Conservation (phyloP, 78 protist genomes). For the Blattamonas nauphoetae region DNA sequence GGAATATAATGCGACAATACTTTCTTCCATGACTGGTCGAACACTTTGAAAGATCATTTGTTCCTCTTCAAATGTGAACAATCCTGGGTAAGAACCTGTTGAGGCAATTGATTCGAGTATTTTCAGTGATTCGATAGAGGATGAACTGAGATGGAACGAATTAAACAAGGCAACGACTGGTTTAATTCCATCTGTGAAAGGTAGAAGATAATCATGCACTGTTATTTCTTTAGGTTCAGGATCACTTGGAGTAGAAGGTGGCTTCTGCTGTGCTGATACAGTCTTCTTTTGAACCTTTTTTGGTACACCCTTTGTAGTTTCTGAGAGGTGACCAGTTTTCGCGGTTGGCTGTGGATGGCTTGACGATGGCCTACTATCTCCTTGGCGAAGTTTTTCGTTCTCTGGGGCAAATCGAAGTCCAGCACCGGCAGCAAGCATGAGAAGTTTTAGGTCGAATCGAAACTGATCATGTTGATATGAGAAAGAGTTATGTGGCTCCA, state of each 20-base stretch:
- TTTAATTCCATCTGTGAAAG: not conserved
- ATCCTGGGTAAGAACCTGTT: not conserved
- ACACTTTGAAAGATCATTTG: not conserved
- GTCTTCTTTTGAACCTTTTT: not conserved
- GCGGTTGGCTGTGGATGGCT: too few species aligned
- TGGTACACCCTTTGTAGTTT: not conserved
- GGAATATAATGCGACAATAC: not conserved
- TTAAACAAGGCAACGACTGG: not conserved
- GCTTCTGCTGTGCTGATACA: not conserved
- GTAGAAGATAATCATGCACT: not conserved
- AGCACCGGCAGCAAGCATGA: not conserved
- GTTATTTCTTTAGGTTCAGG: not conserved
- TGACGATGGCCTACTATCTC: too few species aligned
- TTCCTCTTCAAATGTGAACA: not conserved
- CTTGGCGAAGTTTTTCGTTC: not conserved
- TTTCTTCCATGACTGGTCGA: not conserved
- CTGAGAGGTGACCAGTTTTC: not conserved
- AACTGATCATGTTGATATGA: not conserved
- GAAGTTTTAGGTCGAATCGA: not conserved
- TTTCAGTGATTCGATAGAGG: not conserved
- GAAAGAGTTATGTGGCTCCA: not conserved
- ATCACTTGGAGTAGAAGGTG: not conserved
- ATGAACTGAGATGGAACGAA: not conserved
- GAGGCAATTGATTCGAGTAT: not conserved
- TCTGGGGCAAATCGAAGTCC: not conserved